A percentile compares a stretch with the other conserved stretches of the same genome.
Conservation (phyloP, 352 stramenopile species). For the Globisporangium parvum region DNA sequence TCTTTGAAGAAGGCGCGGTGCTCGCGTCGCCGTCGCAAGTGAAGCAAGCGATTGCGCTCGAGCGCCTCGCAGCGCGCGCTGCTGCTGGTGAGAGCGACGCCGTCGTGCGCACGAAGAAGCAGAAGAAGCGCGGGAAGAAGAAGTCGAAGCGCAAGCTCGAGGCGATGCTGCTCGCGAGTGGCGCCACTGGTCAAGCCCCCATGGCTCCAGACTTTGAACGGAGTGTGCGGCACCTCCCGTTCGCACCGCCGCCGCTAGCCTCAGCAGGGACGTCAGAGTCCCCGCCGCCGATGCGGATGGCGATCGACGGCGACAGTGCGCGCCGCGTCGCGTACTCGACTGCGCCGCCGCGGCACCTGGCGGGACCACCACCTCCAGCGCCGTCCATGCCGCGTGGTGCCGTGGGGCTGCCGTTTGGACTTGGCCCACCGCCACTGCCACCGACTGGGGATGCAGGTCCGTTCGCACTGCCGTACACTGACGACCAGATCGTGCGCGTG, state of each 20-base stretch:
- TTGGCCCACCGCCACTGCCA: conserved; percentile 5
- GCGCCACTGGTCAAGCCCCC: conserved; percentile 1
- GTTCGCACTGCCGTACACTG: conserved; percentile 20
- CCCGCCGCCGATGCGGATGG: background rate
- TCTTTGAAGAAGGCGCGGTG: conserved; percentile 54
- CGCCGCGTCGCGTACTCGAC: background rate
- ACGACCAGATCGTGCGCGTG: conserved; percentile 70
- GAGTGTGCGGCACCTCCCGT: conserved; percentile 24
- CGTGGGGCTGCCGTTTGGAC: background rate
- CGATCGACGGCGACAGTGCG: background rate
- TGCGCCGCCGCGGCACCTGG: conserved; percentile 5
- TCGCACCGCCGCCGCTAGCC: conserved; percentile 2
- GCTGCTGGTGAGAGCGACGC: background rate
- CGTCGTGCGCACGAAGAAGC: conserved; percentile 30
- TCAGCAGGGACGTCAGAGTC: background rate
- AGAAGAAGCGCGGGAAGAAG: conserved; percentile 76
- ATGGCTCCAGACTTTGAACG: conserved; percentile 24
- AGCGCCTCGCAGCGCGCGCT: conserved; percentile 16
- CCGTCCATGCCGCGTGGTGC: too few species aligned
- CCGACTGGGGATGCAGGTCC: background rate
- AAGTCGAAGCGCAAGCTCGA: conserved; percentile 70
- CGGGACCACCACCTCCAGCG: background rate
- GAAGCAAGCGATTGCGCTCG: conserved; percentile 31
- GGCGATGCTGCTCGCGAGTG: conserved; percentile 30
- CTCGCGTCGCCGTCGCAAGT: conserved; percentile 27